These are phyloP conservation scores for Phytopythium kandeliae DNA, from an alignment of 352 stramenopile species.

Conservation along the genomic window DNA sequence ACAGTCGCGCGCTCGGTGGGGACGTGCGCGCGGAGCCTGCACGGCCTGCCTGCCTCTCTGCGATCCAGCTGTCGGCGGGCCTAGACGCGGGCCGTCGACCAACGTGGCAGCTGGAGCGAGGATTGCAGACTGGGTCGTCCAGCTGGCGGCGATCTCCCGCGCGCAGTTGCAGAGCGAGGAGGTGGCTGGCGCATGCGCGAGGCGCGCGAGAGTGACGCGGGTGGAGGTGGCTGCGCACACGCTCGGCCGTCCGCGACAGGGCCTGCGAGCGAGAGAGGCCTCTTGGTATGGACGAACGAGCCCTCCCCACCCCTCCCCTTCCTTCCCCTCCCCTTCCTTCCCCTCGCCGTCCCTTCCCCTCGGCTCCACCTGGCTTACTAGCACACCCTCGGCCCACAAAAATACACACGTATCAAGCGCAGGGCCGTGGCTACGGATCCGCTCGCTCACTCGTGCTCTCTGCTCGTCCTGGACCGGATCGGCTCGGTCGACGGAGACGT, in stretches of 20 bases:
- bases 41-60: background rate
- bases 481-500: background rate
- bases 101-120: constrained; percentile 8
- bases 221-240: too few species aligned
- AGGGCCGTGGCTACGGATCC: constrained; percentile 2
- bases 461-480: background rate
- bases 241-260: too few species aligned
- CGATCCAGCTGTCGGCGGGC: background rate
- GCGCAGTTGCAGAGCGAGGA: constrained; percentile 1
- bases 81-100: constrained; percentile 1
- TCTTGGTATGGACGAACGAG: constrained; percentile 4
- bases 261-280: background rate
- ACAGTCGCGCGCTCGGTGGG: background rate
- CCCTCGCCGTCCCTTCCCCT: constrained; percentile 1
- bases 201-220: too few species aligned
- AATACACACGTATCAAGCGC: constrained; percentile 4
- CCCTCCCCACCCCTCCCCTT: constrained; percentile 1
- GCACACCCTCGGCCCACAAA: background rate
- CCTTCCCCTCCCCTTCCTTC: too few species aligned
- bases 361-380: background rate
- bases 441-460: background rate
- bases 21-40: background rate
- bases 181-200: background rate
- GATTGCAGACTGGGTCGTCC: constrained; percentile 36
- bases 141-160: constrained; percentile 1